Percentiles rank a stretch among this genome's conserved stretches.
These are phyloP conservation scores for Sugiyamaella chiloensis DNA, from an alignment of 805 yeast species.

Conservation along the genomic window DNA sequence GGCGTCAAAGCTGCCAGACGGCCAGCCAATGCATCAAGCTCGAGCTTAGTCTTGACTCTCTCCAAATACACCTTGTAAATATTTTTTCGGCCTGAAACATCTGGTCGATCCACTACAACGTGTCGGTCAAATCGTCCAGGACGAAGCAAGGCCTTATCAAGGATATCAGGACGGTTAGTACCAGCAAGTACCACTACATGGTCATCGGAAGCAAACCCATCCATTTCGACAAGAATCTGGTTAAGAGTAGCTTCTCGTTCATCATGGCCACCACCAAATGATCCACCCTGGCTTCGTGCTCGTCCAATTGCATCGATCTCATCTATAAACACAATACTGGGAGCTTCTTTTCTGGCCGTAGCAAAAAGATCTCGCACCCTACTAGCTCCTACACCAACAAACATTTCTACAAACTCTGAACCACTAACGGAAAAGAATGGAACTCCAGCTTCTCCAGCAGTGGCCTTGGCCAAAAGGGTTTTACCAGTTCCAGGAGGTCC, in stretches of 20 bases:
- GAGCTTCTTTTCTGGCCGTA: conserved; percentile 91
- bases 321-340: conserved; percentile 93
- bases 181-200: conserved; percentile 97
- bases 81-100: conserved; percentile 89
- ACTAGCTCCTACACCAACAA: conserved; percentile 98
- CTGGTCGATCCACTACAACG: conserved; percentile 87
- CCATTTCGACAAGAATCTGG: conserved; percentile 97
- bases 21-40: conserved; percentile 64
- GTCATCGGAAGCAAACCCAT: conserved; percentile 86
- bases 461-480: conserved; percentile 93
- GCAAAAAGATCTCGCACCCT: conserved; percentile 94
- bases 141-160: conserved; percentile 89
- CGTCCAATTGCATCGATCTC: conserved; percentile 99
- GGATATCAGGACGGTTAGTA: conserved; percentile 91
- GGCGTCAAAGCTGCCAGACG: conserved; percentile 94
- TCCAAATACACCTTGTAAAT: conserved; percentile 83
- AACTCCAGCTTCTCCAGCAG: conserved; percentile 99
- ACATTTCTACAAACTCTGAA: conserved; percentile 97
- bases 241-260: conserved; percentile 96
- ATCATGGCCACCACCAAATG: conserved; percentile 76
- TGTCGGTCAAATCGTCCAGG: conserved; percentile 98
- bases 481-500: conserved; percentile 99
- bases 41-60: conserved; percentile 59
- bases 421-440: conserved; percentile 96
- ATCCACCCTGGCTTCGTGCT: conserved; percentile 68